Evolutionary conservation across 2,329 filamentous ascomycete species (phyloP), one percentile per base, ranked within the genome.

Genomic region (Monilinia polystroma): DNA sequence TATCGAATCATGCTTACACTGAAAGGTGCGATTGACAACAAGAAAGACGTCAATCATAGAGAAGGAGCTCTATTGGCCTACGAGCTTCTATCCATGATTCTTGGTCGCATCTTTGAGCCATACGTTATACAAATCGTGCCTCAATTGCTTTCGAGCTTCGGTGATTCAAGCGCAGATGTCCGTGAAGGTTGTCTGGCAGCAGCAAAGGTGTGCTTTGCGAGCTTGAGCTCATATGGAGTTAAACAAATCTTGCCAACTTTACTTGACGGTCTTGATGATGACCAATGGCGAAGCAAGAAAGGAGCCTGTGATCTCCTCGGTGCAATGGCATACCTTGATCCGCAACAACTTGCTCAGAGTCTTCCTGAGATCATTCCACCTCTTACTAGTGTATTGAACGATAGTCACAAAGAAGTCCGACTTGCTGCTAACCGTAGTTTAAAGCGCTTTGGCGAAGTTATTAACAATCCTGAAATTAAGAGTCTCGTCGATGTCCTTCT

Each of bases 231-330:
- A 0, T 99, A 91, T 73, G 95, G 95, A 77, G 96, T 99, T 68
- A 96, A 97, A 80, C 86, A 95, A 75, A 93, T 99, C 70, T 82
- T 99, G 71, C 95, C 95, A 4, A 97, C 91, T 16, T 85, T 99
- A 10, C 85, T 99, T 2, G 89, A 95, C 71, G 95, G 96, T 67
- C 86, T 99, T 12, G 93, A 98, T 70, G 95, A 99, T 71, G 87
- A 91, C 64, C 94, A 98, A 78, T 99, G 95, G 95, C 90, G 95
- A 75, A 98, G 93, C 80, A 98, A 99, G 80, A 97, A 96, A 81
- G 95, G 96, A 73, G 95, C 95, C 64, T 99, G 95, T 76, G 95
- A 99, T 76, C 88, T 97, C 35, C 85, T 99, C 18, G 95, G 95
- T 77, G 95, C 95, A 70, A 99, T 99, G 95, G 96, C 95, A 6